Base-by-base conservation (phyloP, 169 alveolate species). In the Plasmodium cynomolgi region DNA sequence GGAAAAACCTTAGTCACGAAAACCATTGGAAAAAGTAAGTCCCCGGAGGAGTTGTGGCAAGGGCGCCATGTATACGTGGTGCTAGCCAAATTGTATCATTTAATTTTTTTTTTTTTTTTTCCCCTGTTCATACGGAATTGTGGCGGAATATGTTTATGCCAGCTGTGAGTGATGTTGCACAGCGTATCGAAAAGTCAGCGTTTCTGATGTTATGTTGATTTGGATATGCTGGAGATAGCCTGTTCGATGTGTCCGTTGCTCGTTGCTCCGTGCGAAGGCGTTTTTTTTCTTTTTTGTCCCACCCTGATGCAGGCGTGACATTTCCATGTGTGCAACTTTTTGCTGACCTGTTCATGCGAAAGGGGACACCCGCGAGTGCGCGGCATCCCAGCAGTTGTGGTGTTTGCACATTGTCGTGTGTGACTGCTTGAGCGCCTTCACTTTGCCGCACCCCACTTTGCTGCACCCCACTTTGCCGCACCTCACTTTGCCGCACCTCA, bases 1-100 rank as follows among this genome's bases (percentile, higher is more conserved):
- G 99, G 99, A 62, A 96, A 97, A 94, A 98, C 99, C 50, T 98
- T 99, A 82, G 99, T 98, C 81, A 98, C 99, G 93, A 98, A 98
- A 96, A 98, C 99, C 54, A 97, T 97, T 79, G 99, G 99, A 93
- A 98, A 99, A 92, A 96, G 97, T 96, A 94, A 96, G 96, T 95
- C 54, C 29, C 58, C 47, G 41, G 31, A 71, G 50, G n/a, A 84
- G 77, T 31, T 29, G 68, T 23, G 33, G n/a, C 3, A 72, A 15
- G 41, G 56, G 68, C 80, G 29, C 26, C 97, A 84, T 58, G 81
- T 84, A 71, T 37, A 84, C 74, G 29, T 44, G 62, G 13, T 5
- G 58, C 81, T 68, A 44, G 68, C 39, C 47, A 20, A 41, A 81
- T 81, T 47, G 37, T 75, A 75, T 50, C 41, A 47, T 17, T 80